phyloP scores from a whole-genome alignment of 1,284 basidiomycete genomes.

The Paramarasmius palmivorus region DNA sequence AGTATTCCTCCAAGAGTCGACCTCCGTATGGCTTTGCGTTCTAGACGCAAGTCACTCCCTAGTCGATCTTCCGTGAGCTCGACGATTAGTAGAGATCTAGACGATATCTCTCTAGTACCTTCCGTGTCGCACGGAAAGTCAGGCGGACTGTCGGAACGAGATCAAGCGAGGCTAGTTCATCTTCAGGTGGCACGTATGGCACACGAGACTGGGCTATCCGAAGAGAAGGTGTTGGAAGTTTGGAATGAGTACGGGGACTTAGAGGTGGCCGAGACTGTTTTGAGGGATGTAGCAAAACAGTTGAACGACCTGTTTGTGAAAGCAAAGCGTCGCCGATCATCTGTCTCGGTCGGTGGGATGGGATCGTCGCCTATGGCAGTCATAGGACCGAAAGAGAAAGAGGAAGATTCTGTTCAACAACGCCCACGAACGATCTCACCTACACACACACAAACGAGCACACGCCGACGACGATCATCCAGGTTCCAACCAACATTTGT shows the following conservation, averaged over 20 bases:
- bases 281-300: conserved; percentile 1
- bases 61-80: conserved; percentile 2
- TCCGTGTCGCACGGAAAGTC: too few relatives aligned
- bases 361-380: neutral
- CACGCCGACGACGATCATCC: neutral
- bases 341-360: neutral
- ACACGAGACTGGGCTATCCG: conserved; percentile 6
- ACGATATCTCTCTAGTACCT: neutral
- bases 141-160: conserved; percentile 5
- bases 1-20: neutral
- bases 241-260: conserved; percentile 11
- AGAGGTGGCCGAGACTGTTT: conserved; percentile 3
- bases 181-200: conserved; percentile 7
- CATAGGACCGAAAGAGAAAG: neutral
- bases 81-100: too few relatives aligned
- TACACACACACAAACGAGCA: neutral
- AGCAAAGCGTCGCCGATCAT: neutral
- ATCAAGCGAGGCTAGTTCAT: conserved; percentile 9
- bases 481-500: neutral
- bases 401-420: neutral
- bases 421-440: neutral
- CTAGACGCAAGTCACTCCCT: conserved; percentile 1
- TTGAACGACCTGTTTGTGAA: neutral
- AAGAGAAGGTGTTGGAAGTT: conserved; percentile 1
- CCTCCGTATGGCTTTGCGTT: neutral